Evolutionary conservation across 345 rosid genomes (phyloP).

Genomic region (Ceriops decandra): DNA sequence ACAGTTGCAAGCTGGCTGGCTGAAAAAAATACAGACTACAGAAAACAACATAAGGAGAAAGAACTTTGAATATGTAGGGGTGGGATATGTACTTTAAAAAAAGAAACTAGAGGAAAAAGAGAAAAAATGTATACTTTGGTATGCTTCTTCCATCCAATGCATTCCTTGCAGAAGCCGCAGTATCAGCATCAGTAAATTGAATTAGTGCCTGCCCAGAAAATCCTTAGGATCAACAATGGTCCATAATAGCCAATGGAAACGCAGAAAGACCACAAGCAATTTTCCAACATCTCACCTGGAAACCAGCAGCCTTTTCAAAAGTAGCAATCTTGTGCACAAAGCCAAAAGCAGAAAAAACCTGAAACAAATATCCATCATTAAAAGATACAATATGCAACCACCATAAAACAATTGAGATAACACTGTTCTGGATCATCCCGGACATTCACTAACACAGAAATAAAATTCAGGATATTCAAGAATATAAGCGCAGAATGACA

Average conservation of each 20-base stretch:
- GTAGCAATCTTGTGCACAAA: constrained; percentile 97
- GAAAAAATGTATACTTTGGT: constrained; percentile 50
- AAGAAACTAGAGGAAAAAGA: background rate
- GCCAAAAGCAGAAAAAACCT: constrained; percentile 99
- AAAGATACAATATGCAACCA: constrained; percentile 11
- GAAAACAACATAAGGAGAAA: background rate
- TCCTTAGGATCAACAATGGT: constrained; percentile 16
- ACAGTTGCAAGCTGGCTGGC: background rate
- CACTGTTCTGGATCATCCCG: constrained; percentile 25
- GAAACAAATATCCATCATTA: constrained; percentile 30
- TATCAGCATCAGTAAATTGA: constrained; percentile 84
- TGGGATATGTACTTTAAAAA: background rate
- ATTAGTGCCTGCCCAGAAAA: constrained; percentile 67
- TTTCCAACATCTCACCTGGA: constrained; percentile 58
- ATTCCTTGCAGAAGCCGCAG: constrained; percentile 77
- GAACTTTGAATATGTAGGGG: background rate
- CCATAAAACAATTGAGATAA: constrained; percentile 5
- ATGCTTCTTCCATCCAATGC: constrained; percentile 97
- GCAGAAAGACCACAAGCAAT: constrained; percentile 9
- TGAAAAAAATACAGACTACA: background rate
- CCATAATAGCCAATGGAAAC: constrained; percentile 5
- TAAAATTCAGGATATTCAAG: constrained; percentile 41
- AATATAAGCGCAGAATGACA: constrained; percentile 70
- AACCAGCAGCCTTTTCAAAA: constrained; percentile 95
- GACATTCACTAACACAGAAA: constrained; percentile 21